A percentile compares a stretch with the other conserved stretches of the same genome.
phyloP scores from a whole-genome alignment of 179 eudicot genomes.

The Beta macrorhiza region DNA sequence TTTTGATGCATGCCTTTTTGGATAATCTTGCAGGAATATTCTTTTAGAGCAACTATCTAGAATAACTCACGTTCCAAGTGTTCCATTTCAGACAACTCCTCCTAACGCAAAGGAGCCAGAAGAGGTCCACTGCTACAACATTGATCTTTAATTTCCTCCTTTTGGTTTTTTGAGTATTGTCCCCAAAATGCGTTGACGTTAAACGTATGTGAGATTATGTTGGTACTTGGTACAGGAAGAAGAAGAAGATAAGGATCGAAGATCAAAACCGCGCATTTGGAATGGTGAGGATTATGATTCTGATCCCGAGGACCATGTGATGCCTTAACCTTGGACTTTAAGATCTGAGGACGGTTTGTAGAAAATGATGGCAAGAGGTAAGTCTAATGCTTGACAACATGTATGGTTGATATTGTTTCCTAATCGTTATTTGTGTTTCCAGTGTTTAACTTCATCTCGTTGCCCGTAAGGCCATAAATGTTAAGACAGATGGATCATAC shows the following conservation, averaged over 20 bases:
- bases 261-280: slow-evolving; percentile 70
- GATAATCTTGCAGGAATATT: slow-evolving; percentile 49
- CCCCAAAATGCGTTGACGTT: slow-evolving; percentile 4
- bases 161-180: neutral
- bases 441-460: neutral
- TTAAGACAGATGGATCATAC: no score
- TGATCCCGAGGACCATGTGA: slow-evolving; percentile 49
- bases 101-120: slow-evolving; percentile 56
- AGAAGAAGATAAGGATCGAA: slow-evolving; percentile 49
- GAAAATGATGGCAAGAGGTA: slow-evolving; percentile 10
- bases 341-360: slow-evolving; percentile 2
- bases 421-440: neutral
- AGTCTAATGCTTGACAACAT: neutral
- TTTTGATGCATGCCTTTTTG: slow-evolving; percentile 1
- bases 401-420: neutral
- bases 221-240: slow-evolving; percentile 44
- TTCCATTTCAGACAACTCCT: slow-evolving; percentile 70
- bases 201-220: slow-evolving; percentile 7
- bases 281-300: slow-evolving; percentile 58
- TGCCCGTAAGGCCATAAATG: neutral
- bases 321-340: slow-evolving; percentile 22
- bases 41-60: slow-evolving; percentile 78
- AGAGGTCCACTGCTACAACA: slow-evolving; percentile 43
- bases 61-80: slow-evolving; percentile 76
- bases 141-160: neutral